Base-by-base conservation (phyloP, 805 yeast genomes). In the Saccharomyces jurei region DNA sequence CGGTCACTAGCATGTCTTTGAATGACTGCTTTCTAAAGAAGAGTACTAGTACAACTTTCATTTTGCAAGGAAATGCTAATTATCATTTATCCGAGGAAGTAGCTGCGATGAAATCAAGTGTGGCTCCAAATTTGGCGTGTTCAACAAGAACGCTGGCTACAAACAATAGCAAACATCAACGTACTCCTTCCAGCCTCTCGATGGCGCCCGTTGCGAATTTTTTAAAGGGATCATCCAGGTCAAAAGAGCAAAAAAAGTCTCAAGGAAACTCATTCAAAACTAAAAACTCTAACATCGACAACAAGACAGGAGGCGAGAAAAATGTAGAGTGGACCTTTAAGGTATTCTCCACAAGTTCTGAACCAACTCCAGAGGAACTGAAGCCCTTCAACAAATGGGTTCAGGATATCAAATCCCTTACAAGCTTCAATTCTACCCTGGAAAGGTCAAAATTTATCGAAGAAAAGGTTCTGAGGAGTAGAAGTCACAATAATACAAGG, bases 331-430 rank as follows among this genome's bases (percentile, higher is more conserved):
- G 71, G 67, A 58, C 61, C 0, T 69, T 70, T 53, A 66, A 63
- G 29, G 6, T 36, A n/a, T 36, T 3, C 13, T 55, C 62, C 1
- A 56, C 58, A 2, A 48, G 59, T 25, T 56, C 60, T 17, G 53
- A 56, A n/a, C 79, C 65, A 72, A 77, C 70, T 70, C 84, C 67
- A 62, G 76, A 56, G 8, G 73, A 71, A 27, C 66, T 60, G 13
- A 72, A 68, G 32, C 80, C 78, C 51, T 77, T 77, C 51, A 64
- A 63, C 26, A 75, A 74, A 59, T 84, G 89, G 89, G 68, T 73
- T 36, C 76, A 74, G 29, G 86, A 83, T 63, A 67, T 84, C 47
- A 69, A 72, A 30, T 83, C 81, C 56, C 69, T 84, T 58, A 73
- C 79, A 41, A 71, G 74, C 50, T 80, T 76, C 58, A 74, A 74